Evolutionary conservation across 2,329 filamentous ascomycete genomes (phyloP), one percentile per base, ranked within the genome.

Genomic region (Colletotrichum camelliae): DNA sequence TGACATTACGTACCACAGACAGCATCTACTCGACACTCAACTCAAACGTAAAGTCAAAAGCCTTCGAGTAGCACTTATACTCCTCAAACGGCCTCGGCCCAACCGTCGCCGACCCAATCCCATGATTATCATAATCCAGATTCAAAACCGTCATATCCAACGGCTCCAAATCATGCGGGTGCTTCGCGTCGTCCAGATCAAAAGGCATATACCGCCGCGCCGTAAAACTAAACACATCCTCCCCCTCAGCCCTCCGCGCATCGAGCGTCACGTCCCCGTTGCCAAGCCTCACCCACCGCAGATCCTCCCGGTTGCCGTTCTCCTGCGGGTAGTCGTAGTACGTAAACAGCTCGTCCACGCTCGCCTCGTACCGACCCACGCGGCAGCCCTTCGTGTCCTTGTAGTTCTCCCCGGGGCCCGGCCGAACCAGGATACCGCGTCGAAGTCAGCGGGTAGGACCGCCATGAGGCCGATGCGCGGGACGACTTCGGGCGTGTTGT

Each of bases 281-380:
- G 48, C 62, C 75, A 27, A 79, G 18, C 9, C 82, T 80, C 16
- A 89, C 78, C 86, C 88, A 90, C 8, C 87, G 84, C 2, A 85
- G 85, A 62, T 90, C 88, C 4, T 85, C 87, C 7, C 87, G 84
- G 78, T 91, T 91, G 1, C 88, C 87, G 72, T 86, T 87, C 76
- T 91, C 89, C 78, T 91, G 89, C 0, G 89, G 89, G 43, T 87
- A 88, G 31, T 91, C 89, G 72, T 90, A 90, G 15, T 83, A 81
- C 3, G 85, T 83, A 81, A 85, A 87, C 15, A 91, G 82, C 2
- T 85, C 83, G 9, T 85, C 84, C 6, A 88, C 80, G 15, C 70
- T 78, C 1, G 80, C 78, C 5, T 78, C 79, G 37, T 81, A 87
- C 72, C 84, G 83, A 1, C 86, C 88, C 1, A 89, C 79, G 1